phyloP scores from a whole-genome alignment of 2,329 filamentous ascomycete genomes.

The Xylaria sp. region DNA sequence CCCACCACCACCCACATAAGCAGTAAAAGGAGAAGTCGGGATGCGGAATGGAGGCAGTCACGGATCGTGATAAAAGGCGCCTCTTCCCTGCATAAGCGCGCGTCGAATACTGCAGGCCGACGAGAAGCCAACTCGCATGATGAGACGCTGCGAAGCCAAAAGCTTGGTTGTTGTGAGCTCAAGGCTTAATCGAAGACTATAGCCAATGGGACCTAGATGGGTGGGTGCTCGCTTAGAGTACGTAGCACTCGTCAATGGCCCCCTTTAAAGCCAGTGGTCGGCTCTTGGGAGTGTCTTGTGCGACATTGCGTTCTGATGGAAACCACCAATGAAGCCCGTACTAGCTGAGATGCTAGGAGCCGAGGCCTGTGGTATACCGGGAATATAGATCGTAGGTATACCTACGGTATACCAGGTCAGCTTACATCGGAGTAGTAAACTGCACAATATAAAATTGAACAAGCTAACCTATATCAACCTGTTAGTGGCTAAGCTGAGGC shows the following conservation, averaged over 20 bases:
- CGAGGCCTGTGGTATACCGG: not conserved
- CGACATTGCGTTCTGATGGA: not conserved
- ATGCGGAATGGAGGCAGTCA: not conserved
- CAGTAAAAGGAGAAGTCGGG: not conserved
- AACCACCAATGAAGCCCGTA: not conserved
- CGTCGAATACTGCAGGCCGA: not conserved
- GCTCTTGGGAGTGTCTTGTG: not conserved
- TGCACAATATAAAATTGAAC: not conserved
- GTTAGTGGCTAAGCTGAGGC: no score
- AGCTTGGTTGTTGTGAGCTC: not conserved
- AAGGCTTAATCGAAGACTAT: not conserved
- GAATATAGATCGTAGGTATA: not conserved
- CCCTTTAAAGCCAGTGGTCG: not conserved
- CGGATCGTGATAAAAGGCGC: not conserved
- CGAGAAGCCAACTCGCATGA: constrained; percentile 10
- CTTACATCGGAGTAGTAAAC: not conserved
- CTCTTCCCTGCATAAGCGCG: constrained; percentile 20
- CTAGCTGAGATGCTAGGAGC: constrained; percentile 7
- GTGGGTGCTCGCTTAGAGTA: no score
- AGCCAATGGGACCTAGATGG: not conserved
- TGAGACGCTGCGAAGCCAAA: not conserved
- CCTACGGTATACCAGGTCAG: not conserved
- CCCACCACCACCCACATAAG: no score
- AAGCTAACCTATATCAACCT: not conserved
- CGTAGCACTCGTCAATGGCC: no score